A percentile compares a stretch with the other conserved stretches of the same genome.
These are phyloP conservation scores for Musa acuminata DNA, from an alignment of 176 grass and related monocot species.

Conservation along the genomic window DNA sequence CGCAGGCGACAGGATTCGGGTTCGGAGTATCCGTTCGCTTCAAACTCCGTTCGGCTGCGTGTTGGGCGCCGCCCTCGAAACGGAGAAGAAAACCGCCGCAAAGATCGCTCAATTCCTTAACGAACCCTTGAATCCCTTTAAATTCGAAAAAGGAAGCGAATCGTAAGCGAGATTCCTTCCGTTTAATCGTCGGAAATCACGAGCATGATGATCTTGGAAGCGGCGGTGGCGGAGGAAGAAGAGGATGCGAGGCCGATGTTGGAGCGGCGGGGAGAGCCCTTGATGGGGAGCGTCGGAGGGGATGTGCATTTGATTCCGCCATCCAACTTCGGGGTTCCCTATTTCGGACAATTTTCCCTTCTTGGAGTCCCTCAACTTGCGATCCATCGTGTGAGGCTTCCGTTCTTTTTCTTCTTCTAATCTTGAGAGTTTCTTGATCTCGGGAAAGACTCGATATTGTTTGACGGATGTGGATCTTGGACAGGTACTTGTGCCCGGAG, in stretches of 20 bases:
- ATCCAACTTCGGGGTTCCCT: conserved; percentile 22
- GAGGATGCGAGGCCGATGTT: not conserved
- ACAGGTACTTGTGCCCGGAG: conserved; percentile 24
- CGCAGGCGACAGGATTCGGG: not conserved
- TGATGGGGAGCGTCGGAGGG: not conserved
- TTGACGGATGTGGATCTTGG: not conserved
- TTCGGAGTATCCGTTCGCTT: not conserved
- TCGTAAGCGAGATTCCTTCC: not conserved
- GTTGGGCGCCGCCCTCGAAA: not conserved
- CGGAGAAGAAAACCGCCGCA: not conserved
- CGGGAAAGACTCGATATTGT: not conserved
- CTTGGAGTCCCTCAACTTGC: conserved; percentile 13
- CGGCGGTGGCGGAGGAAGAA: not conserved
- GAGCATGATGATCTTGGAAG: not conserved
- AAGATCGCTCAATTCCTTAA: not conserved
- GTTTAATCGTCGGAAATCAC: not conserved
- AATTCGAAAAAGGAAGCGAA: not conserved
- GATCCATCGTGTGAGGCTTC: conserved; percentile 22
- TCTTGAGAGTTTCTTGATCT: not conserved
- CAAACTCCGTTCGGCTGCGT: not conserved
- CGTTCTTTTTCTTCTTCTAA: not conserved
- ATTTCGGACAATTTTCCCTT: conserved; percentile 1
- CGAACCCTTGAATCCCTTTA: not conserved
- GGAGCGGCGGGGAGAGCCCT: not conserved
- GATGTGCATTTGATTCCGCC: not conserved